Evolutionary conservation across 2,329 filamentous ascomycete genomes (phyloP), one percentile per base, ranked within the genome.

Genomic region (Cladosporium phlei): DNA sequence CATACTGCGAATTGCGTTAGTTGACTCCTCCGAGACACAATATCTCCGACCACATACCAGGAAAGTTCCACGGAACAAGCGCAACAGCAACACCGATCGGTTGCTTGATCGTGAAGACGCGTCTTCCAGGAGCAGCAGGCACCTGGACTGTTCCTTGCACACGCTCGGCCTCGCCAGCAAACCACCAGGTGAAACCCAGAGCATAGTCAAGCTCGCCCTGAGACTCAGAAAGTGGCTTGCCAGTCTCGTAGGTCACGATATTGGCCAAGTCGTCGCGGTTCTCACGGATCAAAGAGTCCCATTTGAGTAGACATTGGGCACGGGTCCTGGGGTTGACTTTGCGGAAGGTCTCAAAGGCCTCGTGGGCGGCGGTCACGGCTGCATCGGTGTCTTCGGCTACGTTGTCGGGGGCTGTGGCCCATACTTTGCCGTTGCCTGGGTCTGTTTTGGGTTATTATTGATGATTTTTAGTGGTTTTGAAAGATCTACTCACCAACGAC

Each of bases 91-190:
- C 82, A 46, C 84, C 84, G 49, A 86, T 75, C 1, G 83, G 83
- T 64, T 87, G 83, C 69, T 90, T 90, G 55, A 89, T 76, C 0
- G 82, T 85, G 51, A 90, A 78, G 2, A 82, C 74, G 10, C 85
- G 73, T 5, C 85, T 71, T 24, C 80, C 79, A 0, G 85, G 79
- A 0, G 78, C 67, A 0, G 83, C 70, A 1, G 82, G 75, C 0
- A 74, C 71, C 35, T 79, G 76, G 4, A 83, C 74, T 0, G 75
- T 75, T 12, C 85, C 85, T 20, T 76, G 72, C n/a, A 83, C 74
- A 25, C 79, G 70, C 63, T 82, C 70, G 59, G 78, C 79, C 56
- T 83, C 79, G 2, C 79, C 79, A 6, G 73, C 71, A 57, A 78
- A 77, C 74, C 74, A 77, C 74, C 74, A 77, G 1, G 71, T 74